These are phyloP conservation scores for Penicillium sp. DNA, from an alignment of 2,329 filamentous ascomycete genomes.

Conservation along the genomic window DNA sequence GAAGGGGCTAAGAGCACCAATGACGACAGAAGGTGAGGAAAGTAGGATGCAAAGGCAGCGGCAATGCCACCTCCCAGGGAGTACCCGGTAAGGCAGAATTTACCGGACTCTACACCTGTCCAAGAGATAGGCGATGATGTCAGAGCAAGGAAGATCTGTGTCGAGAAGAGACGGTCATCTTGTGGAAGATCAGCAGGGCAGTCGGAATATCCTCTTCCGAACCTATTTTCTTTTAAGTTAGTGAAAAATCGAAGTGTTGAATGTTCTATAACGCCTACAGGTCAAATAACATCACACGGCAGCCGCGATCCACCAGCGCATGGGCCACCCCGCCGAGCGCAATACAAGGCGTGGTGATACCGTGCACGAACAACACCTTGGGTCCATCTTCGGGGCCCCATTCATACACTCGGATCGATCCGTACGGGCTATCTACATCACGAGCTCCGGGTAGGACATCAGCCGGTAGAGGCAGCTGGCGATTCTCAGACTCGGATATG, in stretches of 20 bases:
- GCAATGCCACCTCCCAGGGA: constrained; percentile 75
- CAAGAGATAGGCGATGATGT: constrained; percentile 68
- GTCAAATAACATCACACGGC: constrained; percentile 76
- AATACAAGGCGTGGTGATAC: constrained; percentile 75
- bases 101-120: constrained; percentile 51
- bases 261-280: constrained; percentile 33
- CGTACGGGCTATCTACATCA: constrained; percentile 63
- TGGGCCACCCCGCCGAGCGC: constrained; percentile 65
- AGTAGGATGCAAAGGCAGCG: constrained; percentile 66
- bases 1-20: constrained; percentile 76
- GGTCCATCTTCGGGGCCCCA: constrained; percentile 71
- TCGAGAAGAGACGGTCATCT: constrained; percentile 69
- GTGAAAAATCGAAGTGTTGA: not conserved
- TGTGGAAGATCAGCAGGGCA: constrained; percentile 65
- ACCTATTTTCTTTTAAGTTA: constrained; percentile 21
- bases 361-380: constrained; percentile 74
- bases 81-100: constrained; percentile 74
- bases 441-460: constrained; percentile 62
- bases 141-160: constrained; percentile 69
- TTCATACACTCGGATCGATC: constrained; percentile 71
- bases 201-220: constrained; percentile 74
- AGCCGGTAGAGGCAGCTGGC: constrained; percentile 61
- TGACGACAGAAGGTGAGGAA: constrained; percentile 64
- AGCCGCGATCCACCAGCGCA: constrained; percentile 63
- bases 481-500: constrained; percentile 38